Base-by-base conservation (phyloP, 768 basidiomycete species). In the Mycena vitilis region DNA sequence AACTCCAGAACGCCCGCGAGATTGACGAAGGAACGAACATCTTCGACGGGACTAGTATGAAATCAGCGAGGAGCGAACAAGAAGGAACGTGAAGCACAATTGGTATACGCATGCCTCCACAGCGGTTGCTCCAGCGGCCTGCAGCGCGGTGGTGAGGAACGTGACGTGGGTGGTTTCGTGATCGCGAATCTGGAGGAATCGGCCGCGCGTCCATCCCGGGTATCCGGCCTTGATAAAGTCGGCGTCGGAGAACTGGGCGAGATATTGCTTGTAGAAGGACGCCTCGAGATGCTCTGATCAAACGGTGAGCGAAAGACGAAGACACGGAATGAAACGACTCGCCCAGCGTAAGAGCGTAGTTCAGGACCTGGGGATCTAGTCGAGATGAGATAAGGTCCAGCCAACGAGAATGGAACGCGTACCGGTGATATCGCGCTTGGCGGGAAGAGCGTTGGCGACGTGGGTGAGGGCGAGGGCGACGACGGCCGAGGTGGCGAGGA, bases 111-210 rank as follows among this genome's bases (percentile, higher is more conserved):
- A 83, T 7, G 80, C 75, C 66, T 78, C 68, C 58, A 78, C 77
- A 38, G 82, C 80, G 20, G 66, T 65, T 42, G 67, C 70, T 15
- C 82, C 82, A 12, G 69, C 69, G 4, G 61, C 62, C 20, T 51
- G 23, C 34, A 84, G 77, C 12, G 77, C 81, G 23, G 72, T 73
- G 23, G 75, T 70, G 56, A 84, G 80, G 69, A 81, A 77, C 1
- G 67, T 65, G 61, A 83, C 82, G 65, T 93, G 91, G 9, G 78
- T 77, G 37, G 74, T 57, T 73, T 91, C 89, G 75, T 91, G 89
- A 38, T 80, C 76, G n/a, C 77, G 76, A 63, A 92, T 87, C 75
- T 91, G 84, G 25, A 76, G 71, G 71, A 88, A 83, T 12, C 87
- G 83, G 4, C 79, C 82, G 58, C 85, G 81, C 51, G 86, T 85